A percentile compares a stretch with the other conserved stretches of the same genome.
These are phyloP conservation scores for Ceratocystis ficicola DNA, from an alignment of 2,329 filamentous ascomycete genomes.

Conservation along the genomic window DNA sequence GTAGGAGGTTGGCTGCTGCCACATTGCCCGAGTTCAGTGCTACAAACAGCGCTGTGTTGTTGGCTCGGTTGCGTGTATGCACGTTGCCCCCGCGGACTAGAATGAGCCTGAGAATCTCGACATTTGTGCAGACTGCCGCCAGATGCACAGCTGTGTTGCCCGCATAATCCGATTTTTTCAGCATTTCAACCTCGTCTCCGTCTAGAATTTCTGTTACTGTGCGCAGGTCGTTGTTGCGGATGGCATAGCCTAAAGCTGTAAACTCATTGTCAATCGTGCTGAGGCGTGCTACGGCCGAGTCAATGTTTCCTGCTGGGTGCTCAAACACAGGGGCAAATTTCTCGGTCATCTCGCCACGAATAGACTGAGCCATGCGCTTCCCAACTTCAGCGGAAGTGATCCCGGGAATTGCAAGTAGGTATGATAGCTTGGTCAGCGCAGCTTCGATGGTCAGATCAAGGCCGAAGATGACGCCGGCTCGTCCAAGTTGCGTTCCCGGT, in stretches of 20 bases:
- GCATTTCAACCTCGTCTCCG: conserved; percentile 50
- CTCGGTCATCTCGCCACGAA: conserved; percentile 79
- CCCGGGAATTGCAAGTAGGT: conserved; percentile 58
- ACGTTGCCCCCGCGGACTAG: conserved; percentile 53
- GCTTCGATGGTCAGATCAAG: conserved; percentile 83
- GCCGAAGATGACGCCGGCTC: conserved; percentile 78
- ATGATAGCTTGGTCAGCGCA: conserved; percentile 80
- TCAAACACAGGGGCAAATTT: conserved; percentile 60
- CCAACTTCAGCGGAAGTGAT: conserved; percentile 55
- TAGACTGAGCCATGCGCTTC: conserved; percentile 56
- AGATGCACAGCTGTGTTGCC: conserved; percentile 60
- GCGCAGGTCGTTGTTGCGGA: conserved; percentile 56
- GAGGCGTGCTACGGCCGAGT: conserved; percentile 34
- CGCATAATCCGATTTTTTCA: conserved; percentile 68
- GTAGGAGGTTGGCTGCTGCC: conserved; percentile 43
- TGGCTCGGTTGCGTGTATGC: conserved; percentile 51
- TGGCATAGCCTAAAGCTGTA: conserved; percentile 67
- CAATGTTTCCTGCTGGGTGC: conserved; percentile 50
- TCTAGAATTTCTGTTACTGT: conserved; percentile 56
- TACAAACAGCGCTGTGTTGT: conserved; percentile 54
- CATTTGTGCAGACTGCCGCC: conserved; percentile 42
- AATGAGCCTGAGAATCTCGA: conserved; percentile 46
- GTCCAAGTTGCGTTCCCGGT: conserved; percentile 62
- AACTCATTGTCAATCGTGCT: conserved; percentile 51
- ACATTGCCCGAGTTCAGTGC: conserved; percentile 46